phyloP scores from a whole-genome alignment of 2,329 filamentous ascomycete genomes.

The Coniochaeta sp. region DNA sequence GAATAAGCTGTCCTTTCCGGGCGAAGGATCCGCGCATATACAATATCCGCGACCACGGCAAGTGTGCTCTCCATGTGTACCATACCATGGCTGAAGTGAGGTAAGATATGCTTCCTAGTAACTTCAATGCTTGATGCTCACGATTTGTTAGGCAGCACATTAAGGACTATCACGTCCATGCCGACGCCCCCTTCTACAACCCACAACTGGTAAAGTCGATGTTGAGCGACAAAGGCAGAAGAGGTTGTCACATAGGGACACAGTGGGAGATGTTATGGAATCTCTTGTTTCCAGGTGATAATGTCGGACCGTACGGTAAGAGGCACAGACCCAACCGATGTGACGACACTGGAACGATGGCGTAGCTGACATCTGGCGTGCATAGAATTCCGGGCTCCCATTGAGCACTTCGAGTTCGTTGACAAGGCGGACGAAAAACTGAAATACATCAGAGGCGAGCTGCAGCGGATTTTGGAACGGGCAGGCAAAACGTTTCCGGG shows the following conservation, averaged over 20 bases:
- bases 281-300: conserved; percentile 4
- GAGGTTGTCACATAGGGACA: no score
- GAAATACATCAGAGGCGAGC: no score
- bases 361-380: no score
- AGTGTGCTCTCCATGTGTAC: conserved; percentile 36
- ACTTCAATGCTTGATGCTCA: not conserved
- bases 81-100: conserved; percentile 32
- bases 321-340: not conserved
- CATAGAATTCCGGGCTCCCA: conserved; percentile 7
- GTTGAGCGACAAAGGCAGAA: conserved; percentile 8
- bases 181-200: no score
- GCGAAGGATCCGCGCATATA: conserved; percentile 37
- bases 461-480: no score
- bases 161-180: no score
- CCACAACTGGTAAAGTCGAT: no score
- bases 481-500: no score
- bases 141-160: conserved; percentile 4
- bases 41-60: conserved; percentile 37
- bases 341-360: no score
- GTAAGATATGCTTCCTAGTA: conserved; percentile 12
- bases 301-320: conserved; percentile 7
- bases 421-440: no score
- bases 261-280: no score
- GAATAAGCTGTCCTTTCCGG: conserved; percentile 29
- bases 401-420: conserved; percentile 10